Evolutionary conservation across 148 eudicot genomes (phyloP).

Genomic region (Mesembryanthemum crystallinum): DNA sequence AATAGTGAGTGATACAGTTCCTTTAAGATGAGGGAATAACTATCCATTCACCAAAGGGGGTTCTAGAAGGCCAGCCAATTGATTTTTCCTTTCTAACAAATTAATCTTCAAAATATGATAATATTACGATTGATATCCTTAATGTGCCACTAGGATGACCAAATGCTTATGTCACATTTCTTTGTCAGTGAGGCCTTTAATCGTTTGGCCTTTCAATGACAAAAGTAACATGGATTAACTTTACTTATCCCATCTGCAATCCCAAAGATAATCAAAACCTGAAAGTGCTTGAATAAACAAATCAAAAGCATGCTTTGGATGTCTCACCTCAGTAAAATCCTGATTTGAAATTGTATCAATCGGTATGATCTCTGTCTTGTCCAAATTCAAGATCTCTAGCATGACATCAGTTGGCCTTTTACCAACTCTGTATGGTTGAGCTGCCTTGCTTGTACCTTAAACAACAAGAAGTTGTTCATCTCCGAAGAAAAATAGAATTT

Average conservation of each 20-base stretch:
- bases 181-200: background rate
- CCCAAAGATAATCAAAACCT: background rate
- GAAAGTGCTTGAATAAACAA: background rate
- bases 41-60: background rate
- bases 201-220: background rate
- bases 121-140: too few relatives aligned
- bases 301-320: background rate
- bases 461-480: conserved; percentile 22
- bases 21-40: background rate
- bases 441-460: conserved; percentile 77
- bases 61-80: background rate
- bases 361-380: conserved; percentile 74
- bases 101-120: background rate
- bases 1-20: background rate
- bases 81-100: too few relatives aligned
- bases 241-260: background rate
- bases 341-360: conserved; percentile 93
- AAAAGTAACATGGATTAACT: background rate
- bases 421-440: conserved; percentile 81
- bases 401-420: conserved; percentile 65
- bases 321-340: conserved; percentile 88
- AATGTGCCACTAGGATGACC: background rate
- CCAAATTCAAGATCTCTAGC: conserved; percentile 89
- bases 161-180: background rate
- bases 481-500: background rate